phyloP scores from a whole-genome alignment of 306 rosid species.

The Purshia tridentata region DNA sequence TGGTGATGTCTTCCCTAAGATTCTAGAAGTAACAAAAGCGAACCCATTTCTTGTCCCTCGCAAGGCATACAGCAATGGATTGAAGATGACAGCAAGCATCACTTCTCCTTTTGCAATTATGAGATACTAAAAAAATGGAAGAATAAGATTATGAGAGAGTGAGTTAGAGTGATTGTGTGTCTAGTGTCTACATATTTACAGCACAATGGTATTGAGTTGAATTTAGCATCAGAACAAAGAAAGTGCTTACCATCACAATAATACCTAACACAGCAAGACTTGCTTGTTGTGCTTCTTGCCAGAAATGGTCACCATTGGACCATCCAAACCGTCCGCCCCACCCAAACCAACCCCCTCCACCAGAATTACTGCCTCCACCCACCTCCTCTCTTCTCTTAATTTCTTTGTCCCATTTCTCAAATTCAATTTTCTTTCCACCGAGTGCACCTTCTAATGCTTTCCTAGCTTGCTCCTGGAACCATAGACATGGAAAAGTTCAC shows the following conservation, averaged over 20 bases:
- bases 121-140: constrained; percentile 59
- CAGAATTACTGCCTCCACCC: constrained; percentile 70
- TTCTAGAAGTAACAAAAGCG: constrained; percentile 49
- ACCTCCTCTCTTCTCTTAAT: constrained; percentile 83
- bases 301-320: constrained; percentile 81
- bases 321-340: constrained; percentile 86
- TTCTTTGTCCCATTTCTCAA: constrained; percentile 84
- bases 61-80: constrained; percentile 72
- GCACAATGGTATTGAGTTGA: neutral
- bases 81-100: constrained; percentile 74
- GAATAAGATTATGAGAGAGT: neutral
- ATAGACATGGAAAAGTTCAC: neutral
- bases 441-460: constrained; percentile 95
- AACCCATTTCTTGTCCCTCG: constrained; percentile 82
- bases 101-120: constrained; percentile 75
- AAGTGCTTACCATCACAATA: constrained; percentile 54
- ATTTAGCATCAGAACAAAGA: constrained; percentile 22
- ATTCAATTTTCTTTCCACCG: constrained; percentile 87
- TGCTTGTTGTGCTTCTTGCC: constrained; percentile 86
- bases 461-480: constrained; percentile 81
- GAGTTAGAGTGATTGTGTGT: neutral
- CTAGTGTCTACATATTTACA: neutral
- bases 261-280: constrained; percentile 72
- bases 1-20: constrained; percentile 43
- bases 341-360: constrained; percentile 98